Evolutionary conservation across 192 early-diverging fungal species (phyloP).

Genomic region (Jimgerdemannia flammicorona): DNA sequence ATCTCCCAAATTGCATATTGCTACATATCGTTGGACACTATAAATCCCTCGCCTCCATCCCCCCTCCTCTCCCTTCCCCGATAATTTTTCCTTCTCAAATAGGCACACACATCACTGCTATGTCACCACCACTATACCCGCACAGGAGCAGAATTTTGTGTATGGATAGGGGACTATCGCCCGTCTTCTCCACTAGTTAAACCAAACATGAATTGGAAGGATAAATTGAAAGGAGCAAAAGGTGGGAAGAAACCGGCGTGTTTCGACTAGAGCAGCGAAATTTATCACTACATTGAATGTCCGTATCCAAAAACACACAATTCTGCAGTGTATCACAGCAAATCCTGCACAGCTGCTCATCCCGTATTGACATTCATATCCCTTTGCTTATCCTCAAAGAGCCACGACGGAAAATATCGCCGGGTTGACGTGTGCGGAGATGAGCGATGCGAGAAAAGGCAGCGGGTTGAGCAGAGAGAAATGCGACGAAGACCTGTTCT

Average conservation of each 20-base stretch:
- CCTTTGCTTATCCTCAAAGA: conserved; percentile 55
- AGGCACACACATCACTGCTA: neutral
- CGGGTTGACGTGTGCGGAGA: conserved; percentile 43
- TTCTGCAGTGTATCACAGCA: conserved; percentile 79
- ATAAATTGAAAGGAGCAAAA: neutral
- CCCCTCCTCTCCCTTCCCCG: no score
- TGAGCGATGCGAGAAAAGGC: conserved; percentile 25
- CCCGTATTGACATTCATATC: conserved; percentile 45
- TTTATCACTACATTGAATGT: conserved; percentile 71
- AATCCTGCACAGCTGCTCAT: conserved; percentile 75
- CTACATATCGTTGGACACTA: no score
- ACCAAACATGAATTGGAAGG: neutral
- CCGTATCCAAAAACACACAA: conserved; percentile 84
- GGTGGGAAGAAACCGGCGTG: no score
- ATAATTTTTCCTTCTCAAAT: no score
- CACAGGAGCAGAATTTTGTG: conserved; percentile 61
- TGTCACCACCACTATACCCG: neutral
- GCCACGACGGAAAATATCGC: conserved; percentile 54
- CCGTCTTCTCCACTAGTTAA: conserved; percentile 37
- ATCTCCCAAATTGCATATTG: no score
- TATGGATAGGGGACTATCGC: conserved; percentile 76
- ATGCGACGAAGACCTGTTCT: conserved; percentile 12
- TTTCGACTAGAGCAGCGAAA: neutral
- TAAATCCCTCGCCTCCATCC: no score
- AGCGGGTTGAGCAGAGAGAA: conserved; percentile 11